Evolutionary conservation across 306 rosid species (phyloP), one percentile per base, ranked within the genome.

Genomic region (Medicago lupulina): DNA sequence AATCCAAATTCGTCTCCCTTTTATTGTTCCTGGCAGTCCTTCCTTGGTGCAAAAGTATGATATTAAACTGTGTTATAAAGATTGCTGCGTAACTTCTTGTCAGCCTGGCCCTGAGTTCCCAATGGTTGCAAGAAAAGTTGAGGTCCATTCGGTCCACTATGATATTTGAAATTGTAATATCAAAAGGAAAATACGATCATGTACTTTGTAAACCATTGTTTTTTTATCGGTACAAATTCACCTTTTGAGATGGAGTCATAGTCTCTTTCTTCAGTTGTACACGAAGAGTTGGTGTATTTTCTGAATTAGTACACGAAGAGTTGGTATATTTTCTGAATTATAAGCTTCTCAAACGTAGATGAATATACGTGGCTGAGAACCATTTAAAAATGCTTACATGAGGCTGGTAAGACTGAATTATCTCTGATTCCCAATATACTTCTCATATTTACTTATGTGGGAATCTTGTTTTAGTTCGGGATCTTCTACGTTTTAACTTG

Each of bases 31-130:
- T 83, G 79, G 83, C 98, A 93, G 97, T 82, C 95, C 68, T 87
- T 91, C 92, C 86, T 83, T 80, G 90, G 91, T 67, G 79, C 90
- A 19, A 81, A 81, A 79, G 85, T 84, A 50, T 86, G 91, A 85
- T 34, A 62, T 38, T 74, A 23, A 53, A 17, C 69, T 43, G 76
- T 80, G 72, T 79, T 31, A 23, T 43, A 74, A 67, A 76, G 79
- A 43, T 17, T 64, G n/a, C 74, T 53, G 77, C 31, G 4, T 82
- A 7, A 28, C 76, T 68, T 38, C 55, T 66, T 67, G 77, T 85
- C 85, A 70, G 76, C 76, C 71, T 78, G 82, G 74, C 81, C 78
- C 59, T 31, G 69, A 81, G 75, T 60, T 57, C 64, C 44, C 61
- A 73, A 46, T 74, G 77, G 78, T 83, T 67, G 73, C 86, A 69